phyloP scores from a whole-genome alignment of 768 basidiomycete species.

The Podaxis rugospora region DNA sequence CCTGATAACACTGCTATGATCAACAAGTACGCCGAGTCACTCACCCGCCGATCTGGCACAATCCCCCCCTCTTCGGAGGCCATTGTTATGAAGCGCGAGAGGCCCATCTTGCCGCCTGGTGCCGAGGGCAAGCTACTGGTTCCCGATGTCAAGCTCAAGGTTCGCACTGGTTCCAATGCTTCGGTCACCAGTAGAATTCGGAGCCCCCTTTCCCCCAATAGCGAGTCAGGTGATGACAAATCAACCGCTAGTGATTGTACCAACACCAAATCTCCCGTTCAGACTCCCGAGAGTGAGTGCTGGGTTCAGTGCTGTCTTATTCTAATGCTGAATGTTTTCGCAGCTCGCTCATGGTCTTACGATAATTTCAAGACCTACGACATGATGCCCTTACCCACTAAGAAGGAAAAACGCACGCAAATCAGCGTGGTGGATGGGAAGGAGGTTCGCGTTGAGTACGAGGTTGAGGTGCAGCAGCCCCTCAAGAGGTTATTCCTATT shows the following conservation, averaged over 20 bases:
- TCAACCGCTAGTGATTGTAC: constrained; percentile 18
- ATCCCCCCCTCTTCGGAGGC: constrained; percentile 1
- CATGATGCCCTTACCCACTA: constrained; percentile 50
- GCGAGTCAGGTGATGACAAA: constrained; percentile 27
- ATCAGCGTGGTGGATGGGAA: constrained; percentile 45
- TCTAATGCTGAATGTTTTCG: constrained; percentile 7
- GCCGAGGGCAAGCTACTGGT: constrained; percentile 64
- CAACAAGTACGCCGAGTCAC: constrained; percentile 45
- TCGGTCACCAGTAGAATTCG: constrained; percentile 31
- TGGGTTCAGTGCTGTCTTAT: not conserved
- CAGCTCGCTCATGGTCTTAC: constrained; percentile 74
- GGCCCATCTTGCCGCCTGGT: constrained; percentile 50
- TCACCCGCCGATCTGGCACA: constrained; percentile 20
- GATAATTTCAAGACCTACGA: constrained; percentile 70
- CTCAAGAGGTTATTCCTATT: constrained; percentile 71
- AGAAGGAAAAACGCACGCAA: constrained; percentile 54
- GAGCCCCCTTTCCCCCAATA: constrained; percentile 29
- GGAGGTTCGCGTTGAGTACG: constrained; percentile 43
- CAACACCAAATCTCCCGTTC: constrained; percentile 18
- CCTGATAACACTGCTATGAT: constrained; percentile 39
- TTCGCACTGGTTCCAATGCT: constrained; percentile 30
- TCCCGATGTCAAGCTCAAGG: constrained; percentile 37
- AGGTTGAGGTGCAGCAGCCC: constrained; percentile 53
- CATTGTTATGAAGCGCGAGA: constrained; percentile 35
- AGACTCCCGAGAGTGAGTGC: constrained; percentile 47